phyloP scores from a whole-genome alignment of 1,284 basidiomycete genomes.

The Malassezia equina region DNA sequence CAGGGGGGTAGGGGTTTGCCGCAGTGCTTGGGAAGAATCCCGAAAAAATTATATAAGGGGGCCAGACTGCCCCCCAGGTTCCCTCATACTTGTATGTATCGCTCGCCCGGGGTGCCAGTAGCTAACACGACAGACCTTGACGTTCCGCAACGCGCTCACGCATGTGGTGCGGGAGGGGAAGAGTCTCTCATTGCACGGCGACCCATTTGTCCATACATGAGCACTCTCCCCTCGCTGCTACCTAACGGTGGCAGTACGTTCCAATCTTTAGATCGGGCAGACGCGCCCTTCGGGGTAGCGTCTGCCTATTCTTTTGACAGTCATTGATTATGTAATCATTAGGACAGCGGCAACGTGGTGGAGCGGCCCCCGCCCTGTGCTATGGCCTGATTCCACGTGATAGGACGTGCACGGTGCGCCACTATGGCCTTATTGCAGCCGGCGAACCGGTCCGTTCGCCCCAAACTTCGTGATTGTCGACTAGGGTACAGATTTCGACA shows the following conservation, averaged over 20 bases:
- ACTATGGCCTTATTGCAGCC: neutral
- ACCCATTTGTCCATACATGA: slow-evolving; percentile 21
- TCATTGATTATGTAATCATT: slow-evolving; percentile 13
- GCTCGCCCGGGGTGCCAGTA: neutral
- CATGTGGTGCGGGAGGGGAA: slow-evolving; percentile 19
- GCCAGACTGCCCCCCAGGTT: neutral
- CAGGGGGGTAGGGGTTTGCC: neutral
- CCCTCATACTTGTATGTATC: slow-evolving; percentile 19
- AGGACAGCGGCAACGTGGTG: too few relatives aligned
- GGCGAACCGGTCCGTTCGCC: neutral
- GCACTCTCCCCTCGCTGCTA: slow-evolving; percentile 17
- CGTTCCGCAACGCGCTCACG: slow-evolving; percentile 21
- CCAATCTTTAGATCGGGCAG: slow-evolving; percentile 20
- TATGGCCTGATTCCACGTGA: neutral
- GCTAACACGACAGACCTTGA: slow-evolving; percentile 17
- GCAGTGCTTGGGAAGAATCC: neutral
- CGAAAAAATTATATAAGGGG: slow-evolving; percentile 15
- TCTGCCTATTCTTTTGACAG: slow-evolving; percentile 11
- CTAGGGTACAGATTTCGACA: neutral
- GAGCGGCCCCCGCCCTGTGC: neutral
- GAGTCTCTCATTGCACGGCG: slow-evolving; percentile 21
- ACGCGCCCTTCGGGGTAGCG: slow-evolving; percentile 15
- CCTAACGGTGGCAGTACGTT: slow-evolving; percentile 21
- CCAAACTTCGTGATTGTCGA: neutral
- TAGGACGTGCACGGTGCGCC: neutral